Evolutionary conservation across 768 basidiomycete genomes (phyloP).

Genomic region (Rhodotorula taiwanensis): DNA sequence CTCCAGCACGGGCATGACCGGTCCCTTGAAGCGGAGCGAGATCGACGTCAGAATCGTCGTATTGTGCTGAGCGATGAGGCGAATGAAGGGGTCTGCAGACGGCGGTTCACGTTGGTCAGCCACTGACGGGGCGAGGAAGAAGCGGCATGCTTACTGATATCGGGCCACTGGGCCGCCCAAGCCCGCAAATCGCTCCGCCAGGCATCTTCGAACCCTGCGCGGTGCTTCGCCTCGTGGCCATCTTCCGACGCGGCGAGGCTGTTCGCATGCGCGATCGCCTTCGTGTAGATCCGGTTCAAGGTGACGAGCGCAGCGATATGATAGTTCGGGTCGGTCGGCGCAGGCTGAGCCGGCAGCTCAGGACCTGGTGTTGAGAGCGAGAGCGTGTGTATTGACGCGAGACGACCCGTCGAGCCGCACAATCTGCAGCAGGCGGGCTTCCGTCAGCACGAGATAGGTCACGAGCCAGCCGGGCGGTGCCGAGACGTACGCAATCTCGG

Average conservation of each 20-base stretch:
- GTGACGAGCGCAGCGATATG: slow-evolving; percentile 11
- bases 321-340: slow-evolving; percentile 13
- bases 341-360: neutral
- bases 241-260: slow-evolving; percentile 10
- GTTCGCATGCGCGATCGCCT: slow-evolving; percentile 24
- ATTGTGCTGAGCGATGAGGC: slow-evolving; percentile 27
- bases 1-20: slow-evolving; percentile 25
- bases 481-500: slow-evolving; percentile 24
- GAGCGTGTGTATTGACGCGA: slow-evolving; percentile 11
- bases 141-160: slow-evolving; percentile 6
- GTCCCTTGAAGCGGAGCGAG: slow-evolving; percentile 25
- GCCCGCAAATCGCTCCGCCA: slow-evolving; percentile 13
- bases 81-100: slow-evolving; percentile 4
- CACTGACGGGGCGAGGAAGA: neutral
- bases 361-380: slow-evolving; percentile 4
- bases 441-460: neutral
- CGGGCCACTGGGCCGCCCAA: slow-evolving; percentile 10
- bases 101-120: neutral
- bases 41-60: slow-evolving; percentile 29
- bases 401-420: slow-evolving; percentile 29
- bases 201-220: slow-evolving; percentile 16
- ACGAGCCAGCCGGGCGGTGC: neutral
- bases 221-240: slow-evolving; percentile 5
- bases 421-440: neutral
- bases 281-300: slow-evolving; percentile 25